Base-by-base conservation (phyloP, 805 yeast species). In the Sporopachydermia quercuum region DNA sequence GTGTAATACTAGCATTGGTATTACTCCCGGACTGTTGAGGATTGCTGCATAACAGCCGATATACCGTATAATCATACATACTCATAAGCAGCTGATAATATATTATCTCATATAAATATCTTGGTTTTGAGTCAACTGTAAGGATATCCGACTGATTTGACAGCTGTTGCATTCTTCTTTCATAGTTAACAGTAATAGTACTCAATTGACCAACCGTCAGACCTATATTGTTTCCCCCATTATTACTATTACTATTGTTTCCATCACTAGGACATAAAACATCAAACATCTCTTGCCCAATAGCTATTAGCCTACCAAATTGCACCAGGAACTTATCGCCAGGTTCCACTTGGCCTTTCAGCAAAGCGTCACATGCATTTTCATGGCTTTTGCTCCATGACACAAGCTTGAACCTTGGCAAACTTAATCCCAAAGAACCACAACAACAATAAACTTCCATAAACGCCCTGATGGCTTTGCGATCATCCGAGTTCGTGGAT, bases 21-120 rank as follows among this genome's bases (percentile, higher is more conserved):
- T n/a, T n/a, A n/a, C n/a, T n/a, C n/a, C n/a, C n/a, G n/a, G n/a
- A n/a, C n/a, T n/a, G n/a, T n/a, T n/a, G n/a, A 13, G 44, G 18
- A 8, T 42, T 36, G 11, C 45, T 49, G 14, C 56, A 42, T 18
- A 61, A 43, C 8, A 56, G 62, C 14, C 63, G 54, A 48, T 68
- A 66, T n/a, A 70, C 69, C 18, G 70, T 58, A 44, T 63, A 68
- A 46, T 71, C 76, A 46, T 71, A 68, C 58, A 68, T 62, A 18
- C 69, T 60, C 66, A 70, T 65, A 35, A 69, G 47, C 19, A 70
- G 49, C 46, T 71, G 75, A 48, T 69, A 67, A 48, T 70, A 71
- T 5, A 68, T 63, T 14, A 71, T 60, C 3, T 65, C 61, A 14
- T 68, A 47, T 16, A 66, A 47, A 46, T 57, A 55, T 38, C 60